Evolutionary conservation across 148 eudicot genomes (phyloP).

Genomic region (Chenopodium berlandieri): DNA sequence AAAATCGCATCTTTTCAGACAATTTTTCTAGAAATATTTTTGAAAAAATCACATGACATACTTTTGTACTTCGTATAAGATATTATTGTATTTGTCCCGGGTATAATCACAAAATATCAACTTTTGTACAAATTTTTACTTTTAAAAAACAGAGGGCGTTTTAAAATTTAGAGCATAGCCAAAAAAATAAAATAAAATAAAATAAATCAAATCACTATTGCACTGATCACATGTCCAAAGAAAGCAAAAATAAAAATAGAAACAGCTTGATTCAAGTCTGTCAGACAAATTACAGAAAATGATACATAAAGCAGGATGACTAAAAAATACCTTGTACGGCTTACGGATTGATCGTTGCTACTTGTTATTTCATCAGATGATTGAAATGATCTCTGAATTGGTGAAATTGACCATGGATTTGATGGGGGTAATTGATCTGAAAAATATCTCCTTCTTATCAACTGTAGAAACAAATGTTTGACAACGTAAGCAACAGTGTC

Average conservation of each 20-base stretch:
- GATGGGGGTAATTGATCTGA: conserved; percentile 70
- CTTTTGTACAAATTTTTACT: too few relatives aligned
- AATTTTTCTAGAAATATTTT: too few relatives aligned
- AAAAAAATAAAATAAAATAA: not conserved
- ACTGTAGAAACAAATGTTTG: conserved; percentile 39
- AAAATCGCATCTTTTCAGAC: too few relatives aligned
- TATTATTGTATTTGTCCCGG: too few relatives aligned
- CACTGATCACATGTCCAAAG: too few relatives aligned
- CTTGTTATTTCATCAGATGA: conserved; percentile 54
- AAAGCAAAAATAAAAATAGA: not conserved
- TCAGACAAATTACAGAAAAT: not conserved
- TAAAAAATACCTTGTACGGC: conserved; percentile 48
- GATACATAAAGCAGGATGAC: not conserved
- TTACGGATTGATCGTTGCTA: conserved; percentile 57
- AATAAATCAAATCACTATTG: too few relatives aligned
- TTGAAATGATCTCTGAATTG: conserved; percentile 43
- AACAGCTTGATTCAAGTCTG: not conserved
- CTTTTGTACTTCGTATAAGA: too few relatives aligned
- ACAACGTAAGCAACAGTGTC: conserved; percentile 2
- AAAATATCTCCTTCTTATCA: conserved; percentile 92
- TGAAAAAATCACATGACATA: too few relatives aligned
- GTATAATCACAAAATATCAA: too few relatives aligned
- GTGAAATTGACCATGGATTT: conserved; percentile 61
- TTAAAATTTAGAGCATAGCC: not conserved
- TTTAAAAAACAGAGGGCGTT: too few relatives aligned